Conservation (phyloP, 139 green algal species). For the Chlorella sp. region DNA sequence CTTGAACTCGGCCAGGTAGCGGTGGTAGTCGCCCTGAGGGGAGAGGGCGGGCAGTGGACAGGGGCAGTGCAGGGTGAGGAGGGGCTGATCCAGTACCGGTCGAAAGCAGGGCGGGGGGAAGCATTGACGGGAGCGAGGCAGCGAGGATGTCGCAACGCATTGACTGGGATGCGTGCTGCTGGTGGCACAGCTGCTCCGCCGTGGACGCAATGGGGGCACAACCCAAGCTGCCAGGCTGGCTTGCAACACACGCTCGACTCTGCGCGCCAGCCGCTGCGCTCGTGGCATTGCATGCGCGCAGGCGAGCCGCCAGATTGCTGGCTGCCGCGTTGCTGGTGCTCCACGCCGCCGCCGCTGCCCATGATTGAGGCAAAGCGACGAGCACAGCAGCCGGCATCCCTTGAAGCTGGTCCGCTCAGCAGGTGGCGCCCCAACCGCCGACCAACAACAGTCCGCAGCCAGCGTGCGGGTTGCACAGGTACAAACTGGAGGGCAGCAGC, state of each 20-base stretch:
- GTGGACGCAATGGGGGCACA: too few relatives aligned
- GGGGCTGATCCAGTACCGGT: not conserved
- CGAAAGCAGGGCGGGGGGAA: not conserved
- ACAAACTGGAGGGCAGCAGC: too few relatives aligned
- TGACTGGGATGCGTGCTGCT: too few relatives aligned
- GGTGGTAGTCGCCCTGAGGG: conserved; percentile 95
- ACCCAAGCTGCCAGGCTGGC: too few relatives aligned
- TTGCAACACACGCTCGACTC: not conserved
- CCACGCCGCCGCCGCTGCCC: too few relatives aligned
- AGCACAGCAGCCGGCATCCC: not conserved
- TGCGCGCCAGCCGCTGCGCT: too few relatives aligned
- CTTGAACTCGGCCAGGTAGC: conserved; percentile 99
- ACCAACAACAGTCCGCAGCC: not conserved
- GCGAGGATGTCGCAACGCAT: not conserved
- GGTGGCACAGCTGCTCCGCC: too few relatives aligned
- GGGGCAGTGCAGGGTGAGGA: not conserved
- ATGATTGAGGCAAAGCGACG: too few relatives aligned
- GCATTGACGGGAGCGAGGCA: not conserved
- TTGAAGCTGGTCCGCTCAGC: not conserved
- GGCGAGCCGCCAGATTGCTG: too few relatives aligned
- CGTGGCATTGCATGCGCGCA: too few relatives aligned
- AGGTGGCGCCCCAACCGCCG: not conserved
- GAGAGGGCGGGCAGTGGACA: not conserved
- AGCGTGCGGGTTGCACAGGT: too few relatives aligned
- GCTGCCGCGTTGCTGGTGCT: too few relatives aligned